phyloP scores from a whole-genome alignment of 192 early-diverging fungal species.

The Phlyctochytrium arcticum region DNA sequence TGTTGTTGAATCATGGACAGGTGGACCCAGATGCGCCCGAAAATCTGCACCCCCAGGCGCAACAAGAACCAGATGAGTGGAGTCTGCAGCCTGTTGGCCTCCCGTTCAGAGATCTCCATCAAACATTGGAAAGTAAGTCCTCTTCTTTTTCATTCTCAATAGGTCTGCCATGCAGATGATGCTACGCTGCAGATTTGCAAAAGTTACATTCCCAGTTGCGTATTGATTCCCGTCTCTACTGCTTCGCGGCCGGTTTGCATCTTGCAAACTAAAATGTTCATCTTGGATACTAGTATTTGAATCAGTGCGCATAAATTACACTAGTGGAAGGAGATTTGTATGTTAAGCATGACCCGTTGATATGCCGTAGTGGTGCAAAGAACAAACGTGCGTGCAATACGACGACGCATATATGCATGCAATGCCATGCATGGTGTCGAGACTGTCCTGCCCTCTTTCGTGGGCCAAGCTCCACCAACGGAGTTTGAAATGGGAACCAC shows the following conservation, averaged over 20 bases:
- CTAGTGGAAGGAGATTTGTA: too few species aligned
- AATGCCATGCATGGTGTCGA: too few species aligned
- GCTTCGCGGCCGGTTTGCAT: constrained; percentile 11
- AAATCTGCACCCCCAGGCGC: background rate
- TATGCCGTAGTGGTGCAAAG: too few species aligned
- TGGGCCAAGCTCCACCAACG: too few species aligned
- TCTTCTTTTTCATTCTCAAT: background rate
- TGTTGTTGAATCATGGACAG: background rate
- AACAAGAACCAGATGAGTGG: constrained; percentile 24
- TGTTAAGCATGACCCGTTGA: too few species aligned
- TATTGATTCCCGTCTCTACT: constrained; percentile 25
- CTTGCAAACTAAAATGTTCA: too few species aligned
- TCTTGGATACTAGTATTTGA: too few species aligned
- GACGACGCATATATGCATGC: too few species aligned
- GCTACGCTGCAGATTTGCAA: constrained; percentile 2
- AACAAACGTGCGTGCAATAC: too few species aligned
- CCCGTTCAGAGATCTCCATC: constrained; percentile 1
- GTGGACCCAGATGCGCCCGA: constrained; percentile 11
- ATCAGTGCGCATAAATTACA: too few species aligned
- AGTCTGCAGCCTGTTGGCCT: constrained; percentile 12
- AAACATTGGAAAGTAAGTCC: constrained; percentile 4
- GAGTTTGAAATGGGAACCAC: too few species aligned
- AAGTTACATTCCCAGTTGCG: background rate
- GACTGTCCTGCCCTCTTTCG: too few species aligned
- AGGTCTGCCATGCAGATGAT: background rate